Evolutionary conservation across 768 basidiomycete species (phyloP), one percentile per base, ranked within the genome.

Genomic region (Kwoniella europaea): DNA sequence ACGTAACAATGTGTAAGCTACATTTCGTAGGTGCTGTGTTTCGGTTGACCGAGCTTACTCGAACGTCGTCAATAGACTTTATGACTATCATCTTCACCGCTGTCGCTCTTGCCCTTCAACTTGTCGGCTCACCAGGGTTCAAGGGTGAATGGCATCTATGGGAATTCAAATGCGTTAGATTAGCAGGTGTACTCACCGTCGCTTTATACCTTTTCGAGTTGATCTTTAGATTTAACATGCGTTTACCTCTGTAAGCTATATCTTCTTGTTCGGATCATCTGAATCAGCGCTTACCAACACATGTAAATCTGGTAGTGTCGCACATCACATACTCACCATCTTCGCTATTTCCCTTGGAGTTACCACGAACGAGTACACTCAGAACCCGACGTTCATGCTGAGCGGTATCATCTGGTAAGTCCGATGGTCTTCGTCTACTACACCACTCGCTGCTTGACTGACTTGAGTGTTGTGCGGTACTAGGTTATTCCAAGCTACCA

Each of bases 401-500:
- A 72, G 72, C 10, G 74, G 67, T 18, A 53, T 78, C 18, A 68
- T 78, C 35, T 78, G 76, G 76, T 73, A 61, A 56, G 72, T 68
- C 20, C n/a, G 16, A 6, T 58, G 10, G 44, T 18, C 55, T 18
- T 13, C 16, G 9, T 6, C 15, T 53, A 1, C 15, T 53, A 6
- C 52, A 20, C 52, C 52, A 20, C 20, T 53, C 9, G 61, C 18
- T 12, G 20, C 4, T 50, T 20, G 54, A 29, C 46, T 53, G 13
- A 18, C 43, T 22, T 20, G n/a, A 9, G n/a, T 16, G 5, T 4
- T 35, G 7, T 29, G 12, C 10, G 10, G 3, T 41, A n/a, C 57
- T 24, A 76, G 75, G 76, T 53, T 77, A 20, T 76, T 78, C 65
- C 76, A 79, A 68, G 77, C 77, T 2, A 79, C 77, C 20, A 76